Evolutionary conservation across 1,284 basidiomycete species (phyloP), one percentile per base, ranked within the genome.

Genomic region (Tilletia walkeri): DNA sequence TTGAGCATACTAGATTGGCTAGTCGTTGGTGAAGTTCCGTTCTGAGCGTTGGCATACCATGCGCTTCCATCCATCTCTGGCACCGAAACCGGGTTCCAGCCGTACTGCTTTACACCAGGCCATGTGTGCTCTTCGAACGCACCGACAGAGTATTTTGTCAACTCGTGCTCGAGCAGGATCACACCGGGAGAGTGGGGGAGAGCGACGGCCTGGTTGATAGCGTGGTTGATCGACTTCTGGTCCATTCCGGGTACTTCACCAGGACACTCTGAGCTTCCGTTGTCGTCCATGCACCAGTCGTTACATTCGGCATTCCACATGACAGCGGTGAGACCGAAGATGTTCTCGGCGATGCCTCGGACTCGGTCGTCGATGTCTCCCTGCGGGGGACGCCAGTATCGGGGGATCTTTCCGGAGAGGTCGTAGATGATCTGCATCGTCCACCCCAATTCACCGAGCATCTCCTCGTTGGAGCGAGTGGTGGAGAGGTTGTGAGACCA

Each of bases 131-230:
- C 4, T 7, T 20, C 90, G 85, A 93, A 95, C 6, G 88, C 88
- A 63, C 86, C 81, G 50, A 93, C 88, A 30, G 90, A 86, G 70
- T 86, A 79, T 63, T 88, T 85, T 20, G 86, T 88, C n/a, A 90
- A 85, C 84, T 94, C 93, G 84, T 95, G 93, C 84, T 94, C 91
- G 73, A 95, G 87, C 72, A 92, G 87, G 76, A 94, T 87, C 20
- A 94, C 87, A 47, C 93, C 93, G 9, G 90, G 89, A 10, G 82
- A 84, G 69, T 78, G 59, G 24, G 72, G 61, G 49, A 73, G 70
- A 20, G 71, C 16, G 53, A 80, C 67, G 12, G 72, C 69, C 12
- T 67, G 34, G 1, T 69, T 4, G 61, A 74, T 66, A 30, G 54
- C 54, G n/a, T 50, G 24, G 24, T 14, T 50, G 34, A 78, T 75